A percentile compares a stretch with the other conserved stretches of the same genome.
These are phyloP conservation scores for Spongispora temasekensis DNA, from an alignment of 1,284 basidiomycete species.

Conservation along the genomic window DNA sequence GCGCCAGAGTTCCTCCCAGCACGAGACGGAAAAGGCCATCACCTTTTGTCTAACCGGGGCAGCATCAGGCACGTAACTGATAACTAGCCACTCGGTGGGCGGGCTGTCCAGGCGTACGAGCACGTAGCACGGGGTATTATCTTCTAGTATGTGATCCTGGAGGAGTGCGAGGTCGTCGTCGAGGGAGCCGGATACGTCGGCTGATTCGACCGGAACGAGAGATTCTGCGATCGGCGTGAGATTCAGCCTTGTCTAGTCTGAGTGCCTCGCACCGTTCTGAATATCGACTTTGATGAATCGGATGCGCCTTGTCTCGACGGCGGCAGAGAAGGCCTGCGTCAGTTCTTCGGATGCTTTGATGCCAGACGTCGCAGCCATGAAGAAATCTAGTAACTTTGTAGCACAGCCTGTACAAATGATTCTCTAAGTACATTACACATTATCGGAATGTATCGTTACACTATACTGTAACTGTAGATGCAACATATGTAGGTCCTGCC, in stretches of 20 bases:
- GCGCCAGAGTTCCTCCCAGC: too few relatives aligned
- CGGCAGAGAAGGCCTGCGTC: slow-evolving; percentile 53
- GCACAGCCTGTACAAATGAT: too few relatives aligned
- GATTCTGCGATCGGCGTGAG: slow-evolving; percentile 52
- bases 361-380: slow-evolving; percentile 72
- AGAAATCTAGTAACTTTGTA: too few relatives aligned
- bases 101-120: slow-evolving; percentile 64
- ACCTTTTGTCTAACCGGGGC: slow-evolving; percentile 80
- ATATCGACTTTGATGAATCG: slow-evolving; percentile 78
- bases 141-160: slow-evolving; percentile 56
- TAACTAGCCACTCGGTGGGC: slow-evolving; percentile 64
- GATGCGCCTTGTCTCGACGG: slow-evolving; percentile 48
- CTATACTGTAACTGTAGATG: slow-evolving; percentile 39
- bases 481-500: slow-evolving; percentile 34
- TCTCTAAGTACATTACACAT: slow-evolving; percentile 40
- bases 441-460: slow-evolving; percentile 36
- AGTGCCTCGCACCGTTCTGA: slow-evolving; percentile 56
- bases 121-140: slow-evolving; percentile 69
- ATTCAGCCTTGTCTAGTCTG: slow-evolving; percentile 20
- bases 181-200: slow-evolving; percentile 51
- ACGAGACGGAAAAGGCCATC: slow-evolving; percentile 12
- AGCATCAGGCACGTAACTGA: slow-evolving; percentile 75
- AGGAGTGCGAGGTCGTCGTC: slow-evolving; percentile 61
- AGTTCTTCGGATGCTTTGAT: slow-evolving; percentile 59
- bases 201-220: slow-evolving; percentile 57